Conservation (phyloP, 1,284 basidiomycete genomes). For the Exsudoporus floridanus region DNA sequence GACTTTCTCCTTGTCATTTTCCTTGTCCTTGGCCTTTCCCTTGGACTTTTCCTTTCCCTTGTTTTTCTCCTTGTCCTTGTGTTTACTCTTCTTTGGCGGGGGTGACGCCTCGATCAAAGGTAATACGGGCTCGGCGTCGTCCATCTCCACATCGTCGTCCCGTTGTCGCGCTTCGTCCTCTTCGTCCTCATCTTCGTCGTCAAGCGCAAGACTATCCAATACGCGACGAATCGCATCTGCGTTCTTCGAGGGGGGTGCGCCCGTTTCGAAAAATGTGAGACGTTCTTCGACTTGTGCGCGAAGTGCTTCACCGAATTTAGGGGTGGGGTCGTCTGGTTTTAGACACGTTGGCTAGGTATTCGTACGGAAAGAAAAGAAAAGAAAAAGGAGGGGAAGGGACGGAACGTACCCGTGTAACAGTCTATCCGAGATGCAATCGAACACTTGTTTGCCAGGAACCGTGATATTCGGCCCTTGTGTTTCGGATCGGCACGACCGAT, state of each 20-base stretch:
- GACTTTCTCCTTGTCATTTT: not conserved
- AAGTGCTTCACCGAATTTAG: conserved; percentile 95
- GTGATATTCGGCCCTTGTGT: conserved; percentile 97
- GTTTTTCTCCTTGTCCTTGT: conserved; percentile 17
- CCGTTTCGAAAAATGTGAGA: conserved; percentile 91
- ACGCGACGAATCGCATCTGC: conserved; percentile 89
- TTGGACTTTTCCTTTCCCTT: conserved; percentile 9
- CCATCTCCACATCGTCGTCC: conserved; percentile 41
- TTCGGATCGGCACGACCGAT: conserved; percentile 95
- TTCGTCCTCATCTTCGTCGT: conserved; percentile 60
- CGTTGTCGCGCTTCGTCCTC: not conserved
- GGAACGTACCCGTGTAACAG: conserved; percentile 80
- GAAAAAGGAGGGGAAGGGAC: not conserved
- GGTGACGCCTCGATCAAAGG: conserved; percentile 56
- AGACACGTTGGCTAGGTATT: not conserved
- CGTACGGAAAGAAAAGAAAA: not conserved
- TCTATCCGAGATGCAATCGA: conserved; percentile 98
- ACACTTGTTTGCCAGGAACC: conserved; percentile 99
- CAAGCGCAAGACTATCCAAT: conserved; percentile 73
- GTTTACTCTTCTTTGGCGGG: conserved; percentile 47
- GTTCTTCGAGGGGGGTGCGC: conserved; percentile 81
- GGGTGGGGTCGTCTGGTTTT: conserved; percentile 73
- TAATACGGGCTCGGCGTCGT: conserved; percentile 51
- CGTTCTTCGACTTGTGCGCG: conserved; percentile 95
- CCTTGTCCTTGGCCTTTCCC: not conserved